A percentile compares a stretch with the other conserved stretches of the same genome.
Evolutionary conservation across 257 asterid species (phyloP).

Genomic region (Verbascum thapsus): DNA sequence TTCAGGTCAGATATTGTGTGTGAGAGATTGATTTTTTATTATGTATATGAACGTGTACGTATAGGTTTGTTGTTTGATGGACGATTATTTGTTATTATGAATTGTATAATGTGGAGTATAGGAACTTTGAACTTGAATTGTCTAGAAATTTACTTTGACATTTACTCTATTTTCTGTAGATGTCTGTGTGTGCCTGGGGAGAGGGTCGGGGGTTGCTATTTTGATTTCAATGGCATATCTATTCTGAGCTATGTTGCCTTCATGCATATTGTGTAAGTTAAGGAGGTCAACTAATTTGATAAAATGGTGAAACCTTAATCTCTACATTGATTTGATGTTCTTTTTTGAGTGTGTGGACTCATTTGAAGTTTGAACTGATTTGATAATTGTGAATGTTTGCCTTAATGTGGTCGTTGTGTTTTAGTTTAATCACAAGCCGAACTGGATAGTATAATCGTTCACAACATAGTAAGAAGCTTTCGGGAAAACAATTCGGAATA

Average conservation of each 20-base stretch:
- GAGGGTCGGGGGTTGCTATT: not conserved
- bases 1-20: conserved; percentile 24
- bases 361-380: conserved; percentile 5
- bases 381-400: not conserved
- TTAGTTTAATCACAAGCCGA: not conserved
- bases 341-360: not conserved
- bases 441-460: conserved; percentile 5
- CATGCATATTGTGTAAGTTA: conserved; percentile 3
- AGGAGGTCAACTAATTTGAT: conserved; percentile 11
- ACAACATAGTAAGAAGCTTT: not conserved
- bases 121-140: not conserved
- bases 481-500: not conserved
- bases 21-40: conserved; percentile 1
- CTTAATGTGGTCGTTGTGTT: conserved; percentile 12
- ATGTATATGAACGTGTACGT: not conserved
- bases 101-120: not conserved
- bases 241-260: conserved; percentile 1
- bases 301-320: conserved; percentile 4
- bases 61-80: conserved; percentile 10
- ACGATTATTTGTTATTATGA: not conserved
- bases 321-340: conserved; percentile 1
- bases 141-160: not conserved
- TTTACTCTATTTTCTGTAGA: not conserved
- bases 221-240: not conserved
- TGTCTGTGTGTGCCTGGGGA: too few relatives aligned